Percentiles rank a stretch among this genome's conserved stretches.
These are phyloP conservation scores for Malassezia sp. DNA, from an alignment of 1,284 basidiomycete genomes.

Conservation along the genomic window DNA sequence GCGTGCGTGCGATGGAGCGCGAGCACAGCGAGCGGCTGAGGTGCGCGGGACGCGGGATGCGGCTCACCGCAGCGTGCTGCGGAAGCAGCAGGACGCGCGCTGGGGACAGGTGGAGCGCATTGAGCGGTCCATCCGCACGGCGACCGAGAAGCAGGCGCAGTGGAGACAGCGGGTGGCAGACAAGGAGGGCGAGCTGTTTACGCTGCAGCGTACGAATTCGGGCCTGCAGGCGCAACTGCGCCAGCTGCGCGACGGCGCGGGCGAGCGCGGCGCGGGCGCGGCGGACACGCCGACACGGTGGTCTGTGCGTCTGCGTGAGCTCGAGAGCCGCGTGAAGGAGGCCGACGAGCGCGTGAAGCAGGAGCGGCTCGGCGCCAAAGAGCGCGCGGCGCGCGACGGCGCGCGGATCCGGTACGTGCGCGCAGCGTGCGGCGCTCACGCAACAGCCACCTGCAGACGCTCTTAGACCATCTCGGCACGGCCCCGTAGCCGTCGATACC, in stretches of 20 bases:
- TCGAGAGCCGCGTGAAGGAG: constrained; percentile 68
- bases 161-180: constrained; percentile 72
- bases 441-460: constrained; percentile 11
- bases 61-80: constrained; percentile 55
- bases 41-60: constrained; percentile 40
- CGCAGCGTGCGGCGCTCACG: not conserved
- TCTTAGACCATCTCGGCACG: constrained; percentile 7
- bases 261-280: not conserved
- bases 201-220: constrained; percentile 57
- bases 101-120: constrained; percentile 91
- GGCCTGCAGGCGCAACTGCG: constrained; percentile 67
- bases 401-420: constrained; percentile 14
- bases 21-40: constrained; percentile 59
- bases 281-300: constrained; percentile 13
- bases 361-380: constrained; percentile 87
- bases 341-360: constrained; percentile 90
- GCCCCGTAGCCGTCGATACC: constrained; percentile 9
- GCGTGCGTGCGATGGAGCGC: constrained; percentile 66
- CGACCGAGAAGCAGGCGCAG: constrained; percentile 67
- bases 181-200: constrained; percentile 78
- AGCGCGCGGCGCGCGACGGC: constrained; percentile 50
- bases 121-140: constrained; percentile 71
- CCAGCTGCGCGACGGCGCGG: not conserved
- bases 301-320: constrained; percentile 51
- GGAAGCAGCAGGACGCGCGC: constrained; percentile 72